phyloP scores from a whole-genome alignment of 2,329 filamentous ascomycete genomes.

The Diplodia sapinea region DNA sequence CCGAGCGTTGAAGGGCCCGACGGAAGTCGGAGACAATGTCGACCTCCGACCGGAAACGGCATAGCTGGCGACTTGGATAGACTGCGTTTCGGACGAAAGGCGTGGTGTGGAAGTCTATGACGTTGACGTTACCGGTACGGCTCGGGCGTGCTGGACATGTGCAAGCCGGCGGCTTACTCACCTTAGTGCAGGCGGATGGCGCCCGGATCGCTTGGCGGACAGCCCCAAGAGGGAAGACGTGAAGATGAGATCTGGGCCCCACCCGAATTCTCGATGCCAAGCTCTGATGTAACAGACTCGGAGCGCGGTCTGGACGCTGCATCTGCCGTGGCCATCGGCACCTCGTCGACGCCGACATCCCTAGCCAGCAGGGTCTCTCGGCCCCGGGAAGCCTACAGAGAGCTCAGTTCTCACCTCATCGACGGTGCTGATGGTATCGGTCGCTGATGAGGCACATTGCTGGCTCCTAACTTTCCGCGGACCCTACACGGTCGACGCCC shows the following conservation, averaged over 20 bases:
- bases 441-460: not conserved
- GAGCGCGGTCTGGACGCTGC: not conserved
- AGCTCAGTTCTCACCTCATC: not conserved
- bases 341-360: not conserved
- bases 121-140: not conserved
- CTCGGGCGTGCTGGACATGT: not conserved
- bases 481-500: too few species aligned
- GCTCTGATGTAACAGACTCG: not conserved
- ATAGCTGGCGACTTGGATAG: not conserved
- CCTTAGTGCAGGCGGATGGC: not conserved
- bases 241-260: not conserved
- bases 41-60: not conserved
- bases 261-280: not conserved
- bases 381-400: not conserved
- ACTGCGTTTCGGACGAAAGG: not conserved
- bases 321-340: not conserved
- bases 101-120: constrained; percentile 10
- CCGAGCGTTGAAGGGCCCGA: not conserved
- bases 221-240: not conserved
- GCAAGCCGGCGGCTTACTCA: not conserved
- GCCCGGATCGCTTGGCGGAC: not conserved
- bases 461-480: not conserved
- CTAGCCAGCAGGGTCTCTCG: too few species aligned
- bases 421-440: too few species aligned
- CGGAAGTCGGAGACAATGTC: not conserved